Base-by-base conservation (phyloP, 345 rosid species). In the rapeseed (Brassica napus) region DNA sequence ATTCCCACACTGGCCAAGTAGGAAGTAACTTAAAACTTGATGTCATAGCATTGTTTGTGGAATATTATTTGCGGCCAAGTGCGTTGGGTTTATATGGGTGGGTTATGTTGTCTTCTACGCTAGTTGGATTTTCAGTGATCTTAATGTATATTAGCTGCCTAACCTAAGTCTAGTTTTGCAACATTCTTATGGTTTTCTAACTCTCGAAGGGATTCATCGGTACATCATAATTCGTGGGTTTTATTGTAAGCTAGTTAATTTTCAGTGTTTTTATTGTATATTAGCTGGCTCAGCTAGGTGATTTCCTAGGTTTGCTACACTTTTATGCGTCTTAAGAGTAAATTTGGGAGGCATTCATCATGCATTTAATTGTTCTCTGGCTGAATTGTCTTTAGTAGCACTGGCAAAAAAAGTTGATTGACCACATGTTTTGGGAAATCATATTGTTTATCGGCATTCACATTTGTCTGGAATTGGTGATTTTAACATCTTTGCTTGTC, bases 1-100 rank as follows among this genome's bases (percentile, higher is more conserved):
- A 35, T 64, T 63, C 35, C 16, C 35, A 39, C 37, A 67, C 34
- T 58, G 16, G 68, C 39, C 54, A 72, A 42, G 28, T 58, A 65
- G 55, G 21, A 26, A 31, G 68, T 79, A 52, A 55, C 77, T 72
- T 57, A 42, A 28, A 26, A 15, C n/a, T 70, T 52, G 61, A 64
- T 71, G 68, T 54, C 72, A 58, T 72, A 65, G 28, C 26, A 65
- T 42, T 52, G 69, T 59, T 44, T 44, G 78, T 67, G 42, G 73
- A 59, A 65, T 72, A 30, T 59, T 21, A 66, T 66, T 10, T 72
- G 54, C 67, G 61, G 52, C 71, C 23, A 21, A 59, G 1, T 58
- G 35, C 47, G 68, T 58, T 42, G 49, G 49, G 68, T 54, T 65
- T 70, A 32, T 62, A 47, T 24, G 49, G 47, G 63, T 54, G 59